These are phyloP conservation scores for Forsythia viridissima DNA, from an alignment of 257 asterid genomes.

Conservation along the genomic window DNA sequence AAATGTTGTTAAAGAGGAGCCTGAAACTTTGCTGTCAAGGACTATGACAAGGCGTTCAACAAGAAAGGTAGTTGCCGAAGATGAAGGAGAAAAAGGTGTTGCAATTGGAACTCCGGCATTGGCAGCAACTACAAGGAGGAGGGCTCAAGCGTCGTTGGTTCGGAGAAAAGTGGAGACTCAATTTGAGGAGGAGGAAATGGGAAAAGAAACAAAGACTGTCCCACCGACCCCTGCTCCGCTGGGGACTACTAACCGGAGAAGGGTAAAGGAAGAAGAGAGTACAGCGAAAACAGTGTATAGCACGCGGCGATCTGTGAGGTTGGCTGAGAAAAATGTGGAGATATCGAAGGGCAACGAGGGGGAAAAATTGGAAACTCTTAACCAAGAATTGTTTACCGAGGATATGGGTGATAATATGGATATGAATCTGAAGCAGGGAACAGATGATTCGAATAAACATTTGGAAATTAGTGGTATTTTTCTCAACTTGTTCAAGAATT, in stretches of 20 bases:
- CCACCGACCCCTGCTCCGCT: slow-evolving; percentile 47
- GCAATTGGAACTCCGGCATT: slow-evolving; percentile 34
- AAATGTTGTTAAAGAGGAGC: slow-evolving; percentile 31
- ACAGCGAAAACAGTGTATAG: slow-evolving; percentile 33
- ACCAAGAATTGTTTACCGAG: slow-evolving; percentile 31
- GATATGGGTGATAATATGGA: slow-evolving; percentile 30
- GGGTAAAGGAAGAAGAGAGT: slow-evolving; percentile 40
- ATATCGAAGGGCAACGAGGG: slow-evolving; percentile 12
- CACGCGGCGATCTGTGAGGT: slow-evolving; percentile 67
- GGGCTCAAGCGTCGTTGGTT: slow-evolving; percentile 40
- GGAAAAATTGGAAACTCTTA: slow-evolving; percentile 22
- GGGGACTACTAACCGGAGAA: slow-evolving; percentile 42
- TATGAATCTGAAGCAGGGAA: slow-evolving; percentile 17
- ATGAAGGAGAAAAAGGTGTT: slow-evolving; percentile 27
- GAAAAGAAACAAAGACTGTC: slow-evolving; percentile 30
- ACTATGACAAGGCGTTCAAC: slow-evolving; percentile 48
- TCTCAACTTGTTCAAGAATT: neutral
- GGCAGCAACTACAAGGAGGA: slow-evolving; percentile 36
- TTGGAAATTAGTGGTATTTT: slow-evolving; percentile 42
- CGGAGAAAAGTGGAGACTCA: slow-evolving; percentile 52
- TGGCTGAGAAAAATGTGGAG: slow-evolving; percentile 46
- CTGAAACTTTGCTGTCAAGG: slow-evolving; percentile 33
- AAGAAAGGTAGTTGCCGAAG: slow-evolving; percentile 33
- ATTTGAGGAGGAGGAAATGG: slow-evolving; percentile 33
- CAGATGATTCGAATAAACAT: slow-evolving; percentile 30